Percentiles rank a stretch among this genome's conserved stretches.
phyloP scores from a whole-genome alignment of 2,329 filamentous ascomycete species.

The Aureobasidium sp. region DNA sequence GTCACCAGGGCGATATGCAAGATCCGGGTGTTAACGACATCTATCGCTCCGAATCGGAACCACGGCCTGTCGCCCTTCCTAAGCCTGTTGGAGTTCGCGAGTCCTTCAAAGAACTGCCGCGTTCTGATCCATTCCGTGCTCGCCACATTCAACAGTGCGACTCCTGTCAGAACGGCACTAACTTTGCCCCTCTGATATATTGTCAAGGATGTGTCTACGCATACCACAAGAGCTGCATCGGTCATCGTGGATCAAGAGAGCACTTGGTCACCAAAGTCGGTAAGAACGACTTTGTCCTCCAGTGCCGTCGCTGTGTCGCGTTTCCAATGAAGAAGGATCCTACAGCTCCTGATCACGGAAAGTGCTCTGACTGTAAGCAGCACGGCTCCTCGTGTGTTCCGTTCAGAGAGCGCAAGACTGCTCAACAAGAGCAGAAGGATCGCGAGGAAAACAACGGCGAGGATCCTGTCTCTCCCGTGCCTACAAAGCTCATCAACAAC shows the following conservation, averaged over 20 bases:
- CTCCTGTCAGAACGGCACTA: conserved; percentile 68
- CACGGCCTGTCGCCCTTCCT: conserved; percentile 44
- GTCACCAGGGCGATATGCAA: conserved; percentile 53
- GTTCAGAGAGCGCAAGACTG: conserved; percentile 77
- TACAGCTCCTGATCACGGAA: conserved; percentile 73
- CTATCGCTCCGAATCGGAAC: conserved; percentile 49
- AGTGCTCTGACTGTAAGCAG: conserved; percentile 75
- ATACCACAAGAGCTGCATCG: conserved; percentile 88
- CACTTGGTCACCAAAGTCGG: conserved; percentile 90
- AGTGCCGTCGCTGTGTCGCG: conserved; percentile 88
- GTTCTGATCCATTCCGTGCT: conserved; percentile 71
- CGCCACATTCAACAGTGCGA: conserved; percentile 79
- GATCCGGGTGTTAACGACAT: conserved; percentile 67
- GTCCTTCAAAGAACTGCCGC: conserved; percentile 69
- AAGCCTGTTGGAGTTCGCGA: conserved; percentile 74
- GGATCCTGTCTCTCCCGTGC: conserved; percentile 77
- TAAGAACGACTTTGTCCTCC: conserved; percentile 81
- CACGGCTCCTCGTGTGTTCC: conserved; percentile 75
- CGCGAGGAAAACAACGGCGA: conserved; percentile 80
- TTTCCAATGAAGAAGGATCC: conserved; percentile 72
- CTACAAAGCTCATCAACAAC: conserved; percentile 76
- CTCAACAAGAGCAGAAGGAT: conserved; percentile 85
- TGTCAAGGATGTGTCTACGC: conserved; percentile 92
- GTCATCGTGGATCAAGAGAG: conserved; percentile 76
- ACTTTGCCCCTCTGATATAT: conserved; percentile 77